Evolutionary conservation across 441 rosid genomes (phyloP).

Genomic region (Breynia disticha): DNA sequence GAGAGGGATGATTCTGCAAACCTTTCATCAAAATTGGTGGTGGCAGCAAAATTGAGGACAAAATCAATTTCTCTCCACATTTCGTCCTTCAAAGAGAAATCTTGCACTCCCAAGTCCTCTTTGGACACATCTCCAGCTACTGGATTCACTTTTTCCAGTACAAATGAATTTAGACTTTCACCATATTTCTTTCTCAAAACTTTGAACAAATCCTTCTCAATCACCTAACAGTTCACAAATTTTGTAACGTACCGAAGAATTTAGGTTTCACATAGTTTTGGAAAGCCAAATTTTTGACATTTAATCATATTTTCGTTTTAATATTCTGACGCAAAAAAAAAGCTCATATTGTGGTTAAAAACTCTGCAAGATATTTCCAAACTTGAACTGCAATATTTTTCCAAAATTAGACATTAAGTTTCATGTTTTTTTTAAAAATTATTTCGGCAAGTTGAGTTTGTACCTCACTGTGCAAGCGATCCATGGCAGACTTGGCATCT

Average conservation of each 20-base stretch:
- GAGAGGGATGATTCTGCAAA: slow-evolving; percentile 10
- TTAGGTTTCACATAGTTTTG: too few species aligned
- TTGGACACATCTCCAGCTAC: slow-evolving; percentile 59
- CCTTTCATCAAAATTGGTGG: slow-evolving; percentile 70
- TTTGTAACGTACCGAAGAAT: too few species aligned
- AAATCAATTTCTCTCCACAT: slow-evolving; percentile 44
- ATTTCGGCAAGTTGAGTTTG: neutral
- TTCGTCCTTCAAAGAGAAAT: slow-evolving; percentile 25
- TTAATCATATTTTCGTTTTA: too few species aligned
- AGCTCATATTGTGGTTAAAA: too few species aligned
- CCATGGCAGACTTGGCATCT: slow-evolving; percentile 29
- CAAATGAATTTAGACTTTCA: slow-evolving; percentile 25
- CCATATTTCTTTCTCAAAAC: slow-evolving; percentile 49
- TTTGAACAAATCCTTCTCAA: slow-evolving; percentile 57
- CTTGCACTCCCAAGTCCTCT: slow-evolving; percentile 46
- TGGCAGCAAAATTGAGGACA: slow-evolving; percentile 59
- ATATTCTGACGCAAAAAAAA: too few species aligned
- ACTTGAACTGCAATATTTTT: neutral
- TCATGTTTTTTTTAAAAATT: neutral
- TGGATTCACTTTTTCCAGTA: slow-evolving; percentile 40
- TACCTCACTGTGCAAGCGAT: slow-evolving; percentile 42
- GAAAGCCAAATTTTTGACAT: too few species aligned
- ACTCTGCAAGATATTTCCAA: too few species aligned
- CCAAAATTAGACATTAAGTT: neutral
- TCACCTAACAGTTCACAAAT: slow-evolving; percentile 30